Base-by-base conservation (phyloP, 2,329 filamentous ascomycete genomes). In the Lojkania enalia region DNA sequence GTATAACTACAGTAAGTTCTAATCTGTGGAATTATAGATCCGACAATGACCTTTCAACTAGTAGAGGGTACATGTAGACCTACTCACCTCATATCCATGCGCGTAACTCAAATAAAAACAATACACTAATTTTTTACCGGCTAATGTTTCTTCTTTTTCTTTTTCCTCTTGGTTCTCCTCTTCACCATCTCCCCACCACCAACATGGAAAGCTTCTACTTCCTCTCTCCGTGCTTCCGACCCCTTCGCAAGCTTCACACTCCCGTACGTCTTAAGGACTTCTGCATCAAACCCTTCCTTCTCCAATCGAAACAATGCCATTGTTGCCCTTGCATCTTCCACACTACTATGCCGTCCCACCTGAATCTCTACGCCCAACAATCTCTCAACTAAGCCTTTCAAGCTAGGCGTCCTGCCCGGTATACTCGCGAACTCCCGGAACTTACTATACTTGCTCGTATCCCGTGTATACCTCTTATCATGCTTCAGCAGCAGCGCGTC, bases 241-340 rank as follows among this genome's bases (percentile, higher is more conserved):
- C n/a, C n/a, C n/a, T n/a, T n/a, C n/a, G n/a, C n/a, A 6, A 57
- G 38, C 25, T 55, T 60, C 12, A 59, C 54, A 23, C 62, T 57
- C 11, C 65, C 63, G 46, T 65, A 94, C 45, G 80, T 82, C 67
- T 83, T 85, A 44, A 84, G 75, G 66, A 90, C 83, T 65, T 95
- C 89, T 45, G 83, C 75, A 64, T 97, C 94, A 64, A 99, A 96
- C 0, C 79, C 87, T 14, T 84, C 77, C 73, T 96, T 97, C 66
- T 90, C 83, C 54, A 83, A 82, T 50, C 88, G 80, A 63, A 95
- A 97, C 31, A 99, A 73, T 44, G 92, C 74, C 90, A 99, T 97
- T 0, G 90, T 86, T 4, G 88, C 90, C 55, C 90, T 78, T 1
- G 94, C 94, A 75, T 99, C 94, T 60, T 85, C 82, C 42, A 85